Evolutionary conservation across 2,329 filamentous ascomycete genomes (phyloP), one percentile per base, ranked within the genome.

Genomic region (Balansia obtecta): DNA sequence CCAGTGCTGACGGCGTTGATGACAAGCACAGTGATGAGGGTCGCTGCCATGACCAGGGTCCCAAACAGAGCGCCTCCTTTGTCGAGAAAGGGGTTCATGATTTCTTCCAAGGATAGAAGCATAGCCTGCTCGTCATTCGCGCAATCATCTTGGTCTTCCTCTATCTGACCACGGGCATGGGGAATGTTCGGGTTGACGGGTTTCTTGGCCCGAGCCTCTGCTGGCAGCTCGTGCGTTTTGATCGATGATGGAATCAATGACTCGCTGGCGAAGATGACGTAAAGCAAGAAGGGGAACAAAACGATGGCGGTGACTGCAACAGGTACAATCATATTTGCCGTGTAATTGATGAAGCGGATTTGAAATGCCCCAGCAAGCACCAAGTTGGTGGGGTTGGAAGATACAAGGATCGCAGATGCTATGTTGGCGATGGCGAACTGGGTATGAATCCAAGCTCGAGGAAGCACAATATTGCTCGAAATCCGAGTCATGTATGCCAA

Each of bases 401-500:
- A 88, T 10, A 89, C 85, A 12, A 89, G 70, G 22, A 88, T 85
- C 0, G 85, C 83, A 0, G 85, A 88, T 2, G 80, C 80, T 45
- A 88, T 84, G 54, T 88, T 88, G 48, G 83, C 83, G 1, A 86
- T 64, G 15, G 84, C 76, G 51, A 88, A 88, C 52, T 88, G 85
- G 2, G 77, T 78, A 56, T 80, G 76, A 20, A 88, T 86, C 84
- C 85, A 88, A 0, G 85, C 85, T 58, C 80, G 70, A 0, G 85
- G 83, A 51, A 85, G 78, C 11, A 75, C 67, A 52, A 88, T 88
- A 55, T 88, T 88, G 64, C 76, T 81, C 0, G 83, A 86, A 0
- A 86, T 83, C 7, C 83, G 72, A 0, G 83, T 88, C 82, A 88
- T 86, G 63, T 88, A 88, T 2, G 84, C 81, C 12, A 88, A 72